These are phyloP conservation scores for Xylaria sp. DNA, from an alignment of 2,329 filamentous ascomycete species.

Conservation along the genomic window DNA sequence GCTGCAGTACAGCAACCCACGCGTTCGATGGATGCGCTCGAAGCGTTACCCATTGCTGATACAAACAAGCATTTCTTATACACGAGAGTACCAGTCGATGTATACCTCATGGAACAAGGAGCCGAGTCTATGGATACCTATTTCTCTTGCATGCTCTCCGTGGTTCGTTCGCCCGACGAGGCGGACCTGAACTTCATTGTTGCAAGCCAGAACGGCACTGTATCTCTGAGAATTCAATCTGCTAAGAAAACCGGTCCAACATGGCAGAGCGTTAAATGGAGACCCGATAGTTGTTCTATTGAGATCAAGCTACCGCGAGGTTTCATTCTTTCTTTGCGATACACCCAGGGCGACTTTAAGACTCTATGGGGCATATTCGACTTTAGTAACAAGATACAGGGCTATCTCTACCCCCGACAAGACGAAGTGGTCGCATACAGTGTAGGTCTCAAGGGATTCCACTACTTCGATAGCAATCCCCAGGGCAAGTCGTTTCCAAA, in stretches of 20 bases:
- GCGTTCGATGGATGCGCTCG: conserved; percentile 51
- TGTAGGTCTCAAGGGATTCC: conserved; percentile 65
- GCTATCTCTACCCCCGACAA: conserved; percentile 59
- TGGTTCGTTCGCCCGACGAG: conserved; percentile 64
- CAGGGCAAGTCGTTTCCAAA: conserved; percentile 68
- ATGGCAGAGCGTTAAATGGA: conserved; percentile 82
- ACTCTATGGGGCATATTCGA: conserved; percentile 79
- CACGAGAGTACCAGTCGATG: conserved; percentile 69
- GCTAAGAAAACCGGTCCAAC: conserved; percentile 63
- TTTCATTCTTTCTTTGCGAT: conserved; percentile 65
- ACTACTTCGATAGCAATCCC: conserved; percentile 72
- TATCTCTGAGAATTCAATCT: conserved; percentile 68
- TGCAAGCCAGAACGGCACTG: conserved; percentile 70
- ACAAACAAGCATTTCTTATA: conserved; percentile 70
- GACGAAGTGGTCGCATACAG: conserved; percentile 69
- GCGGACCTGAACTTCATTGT: conserved; percentile 67
- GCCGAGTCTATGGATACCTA: conserved; percentile 61
- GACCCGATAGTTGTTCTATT: conserved; percentile 59
- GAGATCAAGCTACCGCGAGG: conserved; percentile 68
- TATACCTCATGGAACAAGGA: conserved; percentile 68
- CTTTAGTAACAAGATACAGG: conserved; percentile 71
- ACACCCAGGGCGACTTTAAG: conserved; percentile 71
- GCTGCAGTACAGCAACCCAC: conserved; percentile 43
- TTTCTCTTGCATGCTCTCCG: conserved; percentile 70
- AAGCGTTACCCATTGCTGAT: conserved; percentile 73